Conservation (phyloP, 768 basidiomycete species). For the Amanita molliuscula region DNA sequence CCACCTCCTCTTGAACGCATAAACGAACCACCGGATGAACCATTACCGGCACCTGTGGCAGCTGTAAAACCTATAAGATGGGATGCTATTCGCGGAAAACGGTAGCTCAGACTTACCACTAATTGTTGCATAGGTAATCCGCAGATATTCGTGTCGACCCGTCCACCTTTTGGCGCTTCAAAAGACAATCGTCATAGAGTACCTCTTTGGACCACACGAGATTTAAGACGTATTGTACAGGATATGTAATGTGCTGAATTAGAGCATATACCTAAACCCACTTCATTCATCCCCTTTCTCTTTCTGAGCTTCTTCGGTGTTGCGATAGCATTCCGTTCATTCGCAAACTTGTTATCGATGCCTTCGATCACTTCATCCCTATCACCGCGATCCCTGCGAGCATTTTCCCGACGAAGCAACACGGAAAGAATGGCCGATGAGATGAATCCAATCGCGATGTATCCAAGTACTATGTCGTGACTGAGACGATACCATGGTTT, state of each 20-base stretch:
- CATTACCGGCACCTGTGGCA: conserved; percentile 39
- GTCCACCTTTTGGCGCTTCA: neutral
- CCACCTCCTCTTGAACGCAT: conserved; percentile 49
- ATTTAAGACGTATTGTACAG: neutral
- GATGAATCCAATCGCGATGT: conserved; percentile 57
- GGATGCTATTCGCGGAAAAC: neutral
- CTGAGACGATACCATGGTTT: conserved; percentile 61
- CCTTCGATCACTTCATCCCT: conserved; percentile 57
- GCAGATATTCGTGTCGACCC: neutral
- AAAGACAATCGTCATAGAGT: neutral
- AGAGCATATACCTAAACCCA: conserved; percentile 60
- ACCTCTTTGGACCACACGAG: neutral
- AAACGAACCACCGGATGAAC: conserved; percentile 22
- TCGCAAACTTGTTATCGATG: conserved; percentile 28
- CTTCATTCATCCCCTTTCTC: conserved; percentile 69
- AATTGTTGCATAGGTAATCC: neutral
- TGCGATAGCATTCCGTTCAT: conserved; percentile 44
- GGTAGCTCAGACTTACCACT: neutral
- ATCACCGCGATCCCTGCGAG: conserved; percentile 51
- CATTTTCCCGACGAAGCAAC: conserved; percentile 48
- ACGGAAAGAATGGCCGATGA: conserved; percentile 38
- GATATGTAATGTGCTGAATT: conserved; percentile 6
- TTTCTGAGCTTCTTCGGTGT: conserved; percentile 43
- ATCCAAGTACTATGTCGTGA: conserved; percentile 59
- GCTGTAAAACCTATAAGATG: conserved; percentile 22